Evolutionary conservation across 768 basidiomycete genomes (phyloP), one percentile per base, ranked within the genome.

Genomic region (Suillus hirtellus): DNA sequence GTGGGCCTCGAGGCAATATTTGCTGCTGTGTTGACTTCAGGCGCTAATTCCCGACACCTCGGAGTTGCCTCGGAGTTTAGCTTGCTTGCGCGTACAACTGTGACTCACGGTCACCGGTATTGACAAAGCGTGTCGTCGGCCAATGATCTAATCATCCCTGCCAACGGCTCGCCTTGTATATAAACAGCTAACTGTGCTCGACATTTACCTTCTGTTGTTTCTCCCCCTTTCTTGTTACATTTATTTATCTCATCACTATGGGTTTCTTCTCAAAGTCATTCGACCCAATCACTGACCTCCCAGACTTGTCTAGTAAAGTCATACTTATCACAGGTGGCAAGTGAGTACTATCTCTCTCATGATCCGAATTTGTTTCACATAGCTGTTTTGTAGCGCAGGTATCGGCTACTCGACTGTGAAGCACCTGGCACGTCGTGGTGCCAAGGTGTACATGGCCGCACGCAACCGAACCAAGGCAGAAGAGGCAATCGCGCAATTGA

Each of bases 391-490:
- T 42, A 84, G 82, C 53, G 68, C 77, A 0, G 83, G 85, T 1
- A 77, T 85, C 17, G 86, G 87, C 0, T 82, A 79, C 65, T 77
- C 77, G 0, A 86, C 83, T 0, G 79, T 85, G 21, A 77, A 79
- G 59, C 79, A 81, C 65, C 81, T 89, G 21, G 84, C 80, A 0
- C 76, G 78, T 8, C 77, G 73, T 9, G 85, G 86, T 17, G 86
- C 86, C 5, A 87, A 84, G 66, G 83, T 88, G 7, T 87, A 87
- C 66, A 78, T 89, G 65, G 84, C 80, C 0, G 81, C 84, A 8
- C 79, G 86, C 19, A 79, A 76, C 65, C 81, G 82, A 65, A 66
- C 67, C 17, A 78, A 75, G 54, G 86, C 82, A 9, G 76, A 71
- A 24, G 80, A 69, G 8, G 86, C 86, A 2, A 82, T 87, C n/a